Percentiles rank a stretch among this genome's conserved stretches.
Evolutionary conservation across 176 grass and related monocot species (phyloP).

Genomic region (Triticum dicoccoides): DNA sequence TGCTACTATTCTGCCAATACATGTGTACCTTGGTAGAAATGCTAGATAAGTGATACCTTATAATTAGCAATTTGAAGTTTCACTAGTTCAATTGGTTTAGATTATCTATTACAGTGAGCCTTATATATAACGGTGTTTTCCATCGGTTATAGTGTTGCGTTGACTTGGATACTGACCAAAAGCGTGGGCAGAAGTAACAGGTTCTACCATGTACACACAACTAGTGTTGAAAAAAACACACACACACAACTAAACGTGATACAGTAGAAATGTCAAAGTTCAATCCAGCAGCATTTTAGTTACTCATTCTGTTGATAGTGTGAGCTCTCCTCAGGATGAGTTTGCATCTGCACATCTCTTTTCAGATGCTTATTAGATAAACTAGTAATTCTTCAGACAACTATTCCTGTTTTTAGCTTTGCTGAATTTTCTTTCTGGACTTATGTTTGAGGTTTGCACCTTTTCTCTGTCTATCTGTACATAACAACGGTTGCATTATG

Average conservation of each 20-base stretch:
- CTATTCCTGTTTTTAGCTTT: neutral
- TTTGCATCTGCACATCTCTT: neutral
- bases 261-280: conserved; percentile 8
- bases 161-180: conserved; percentile 17
- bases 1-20: neutral
- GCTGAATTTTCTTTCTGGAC: conserved; percentile 5
- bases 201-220: neutral
- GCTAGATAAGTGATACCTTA: neutral
- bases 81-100: neutral
- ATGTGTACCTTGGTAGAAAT: neutral
- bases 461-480: neutral
- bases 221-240: neutral
- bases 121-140: neutral
- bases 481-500: conserved; percentile 7
- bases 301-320: conserved; percentile 3
- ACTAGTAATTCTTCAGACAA: conserved; percentile 4
- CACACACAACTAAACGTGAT: neutral
- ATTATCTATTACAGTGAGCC: neutral
- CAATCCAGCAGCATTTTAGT: neutral
- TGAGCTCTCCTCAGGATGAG: conserved; percentile 3
- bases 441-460: neutral
- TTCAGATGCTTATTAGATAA: neutral
- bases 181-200: conserved; percentile 2
- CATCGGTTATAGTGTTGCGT: neutral
- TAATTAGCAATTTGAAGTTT: neutral